phyloP scores from a whole-genome alignment of 345 rosid species.

The Brassica carinata region DNA sequence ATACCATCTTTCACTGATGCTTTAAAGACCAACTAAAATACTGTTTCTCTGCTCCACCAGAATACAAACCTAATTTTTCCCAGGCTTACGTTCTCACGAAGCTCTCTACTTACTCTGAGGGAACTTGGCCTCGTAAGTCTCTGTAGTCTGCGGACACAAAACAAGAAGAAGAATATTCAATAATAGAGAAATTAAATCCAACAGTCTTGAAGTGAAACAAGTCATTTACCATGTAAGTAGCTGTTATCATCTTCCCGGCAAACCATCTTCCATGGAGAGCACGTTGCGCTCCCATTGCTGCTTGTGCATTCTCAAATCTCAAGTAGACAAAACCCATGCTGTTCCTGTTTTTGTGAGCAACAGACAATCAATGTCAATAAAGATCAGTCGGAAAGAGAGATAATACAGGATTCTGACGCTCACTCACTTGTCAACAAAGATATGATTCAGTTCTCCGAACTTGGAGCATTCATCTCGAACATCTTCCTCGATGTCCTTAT shows the following conservation, averaged over 20 bases:
- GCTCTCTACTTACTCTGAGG: constrained; percentile 48
- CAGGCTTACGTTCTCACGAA: background rate
- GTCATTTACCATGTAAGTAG: constrained; percentile 71
- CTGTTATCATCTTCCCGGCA: constrained; percentile 97
- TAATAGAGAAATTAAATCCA: background rate
- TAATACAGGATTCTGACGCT: background rate
- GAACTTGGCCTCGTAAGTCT: constrained; percentile 59
- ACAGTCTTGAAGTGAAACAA: constrained; percentile 4
- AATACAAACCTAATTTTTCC: background rate
- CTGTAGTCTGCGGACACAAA: constrained; percentile 50
- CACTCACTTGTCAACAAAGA: constrained; percentile 80
- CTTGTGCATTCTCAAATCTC: constrained; percentile 60
- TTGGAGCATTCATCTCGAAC: constrained; percentile 82
- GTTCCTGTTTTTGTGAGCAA: constrained; percentile 52
- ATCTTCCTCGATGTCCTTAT: constrained; percentile 89
- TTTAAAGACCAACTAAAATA: background rate
- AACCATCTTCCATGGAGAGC: constrained; percentile 98
- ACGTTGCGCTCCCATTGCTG: constrained; percentile 73
- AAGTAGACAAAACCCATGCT: constrained; percentile 86
- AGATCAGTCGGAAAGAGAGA: background rate
- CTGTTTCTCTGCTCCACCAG: constrained; percentile 7
- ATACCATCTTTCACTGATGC: constrained; percentile 24
- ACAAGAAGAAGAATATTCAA: background rate
- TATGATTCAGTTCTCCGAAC: constrained; percentile 74
- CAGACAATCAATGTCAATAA: constrained; percentile 9